Conservation (phyloP, 805 yeast species). For the Yarrowia hollandica region DNA sequence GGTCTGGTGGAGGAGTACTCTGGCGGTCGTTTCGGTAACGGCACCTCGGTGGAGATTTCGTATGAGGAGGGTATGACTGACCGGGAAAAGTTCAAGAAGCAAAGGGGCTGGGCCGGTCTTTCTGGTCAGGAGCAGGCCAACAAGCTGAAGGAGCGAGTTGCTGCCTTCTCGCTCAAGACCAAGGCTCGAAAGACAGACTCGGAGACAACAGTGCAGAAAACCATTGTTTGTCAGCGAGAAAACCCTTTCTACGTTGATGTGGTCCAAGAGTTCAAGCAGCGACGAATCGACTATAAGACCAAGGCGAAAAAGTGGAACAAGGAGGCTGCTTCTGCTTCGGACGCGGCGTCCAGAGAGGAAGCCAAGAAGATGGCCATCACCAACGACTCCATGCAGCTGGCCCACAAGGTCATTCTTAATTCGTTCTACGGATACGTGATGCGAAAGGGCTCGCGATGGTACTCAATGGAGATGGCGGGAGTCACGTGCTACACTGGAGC, state of each 20-base stretch:
- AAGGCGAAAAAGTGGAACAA: slow-evolving; percentile 93
- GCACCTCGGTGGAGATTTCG: not conserved
- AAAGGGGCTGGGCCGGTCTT: slow-evolving; percentile 64
- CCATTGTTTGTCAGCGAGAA: slow-evolving; percentile 95
- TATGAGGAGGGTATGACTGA: slow-evolving; percentile 20
- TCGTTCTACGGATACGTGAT: slow-evolving; percentile 98
- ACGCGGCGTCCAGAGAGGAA: slow-evolving; percentile 71
- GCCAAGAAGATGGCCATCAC: slow-evolving; percentile 91
- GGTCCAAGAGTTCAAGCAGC: slow-evolving; percentile 89
- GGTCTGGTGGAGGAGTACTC: slow-evolving; percentile 77
- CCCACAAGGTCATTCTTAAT: slow-evolving; percentile 93
- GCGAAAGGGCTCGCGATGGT: slow-evolving; percentile 99
- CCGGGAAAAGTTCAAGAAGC: slow-evolving; percentile 1
- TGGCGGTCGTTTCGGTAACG: slow-evolving; percentile 50
- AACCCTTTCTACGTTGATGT: slow-evolving; percentile 96
- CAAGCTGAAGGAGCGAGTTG: slow-evolving; percentile 69
- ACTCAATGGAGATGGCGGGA: slow-evolving; percentile 99
- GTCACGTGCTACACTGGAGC: slow-evolving; percentile 98
- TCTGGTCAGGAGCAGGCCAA: slow-evolving; percentile 74
- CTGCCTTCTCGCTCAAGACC: slow-evolving; percentile 82
- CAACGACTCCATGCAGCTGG: slow-evolving; percentile 92
- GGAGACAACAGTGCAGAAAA: slow-evolving; percentile 82
- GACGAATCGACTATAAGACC: slow-evolving; percentile 94
- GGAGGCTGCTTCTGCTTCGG: slow-evolving; percentile 57
- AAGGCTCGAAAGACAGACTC: slow-evolving; percentile 79